A percentile compares a stretch with the other conserved stretches of the same genome.
phyloP scores from a whole-genome alignment of 345 rosid genomes.

The Diplotaxis tenuifolia region DNA sequence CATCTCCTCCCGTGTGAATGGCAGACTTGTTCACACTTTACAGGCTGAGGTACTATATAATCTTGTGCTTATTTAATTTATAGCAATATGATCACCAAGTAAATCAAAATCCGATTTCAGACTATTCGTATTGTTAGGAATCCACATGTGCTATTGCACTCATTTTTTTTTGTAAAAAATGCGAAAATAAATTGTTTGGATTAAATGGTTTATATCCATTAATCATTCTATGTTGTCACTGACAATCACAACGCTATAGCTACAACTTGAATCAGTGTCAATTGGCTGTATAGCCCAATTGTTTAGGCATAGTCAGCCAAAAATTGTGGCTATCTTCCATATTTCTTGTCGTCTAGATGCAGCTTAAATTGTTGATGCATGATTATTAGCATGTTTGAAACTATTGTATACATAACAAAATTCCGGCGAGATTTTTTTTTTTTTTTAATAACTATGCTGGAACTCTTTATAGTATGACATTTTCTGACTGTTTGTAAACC shows the following conservation, averaged over 20 bases:
- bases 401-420: background rate
- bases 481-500: background rate
- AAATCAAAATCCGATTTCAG: background rate
- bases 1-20: conserved; percentile 17
- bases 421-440: too few relatives aligned
- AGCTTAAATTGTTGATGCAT: background rate
- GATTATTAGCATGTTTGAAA: background rate
- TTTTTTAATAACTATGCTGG: background rate
- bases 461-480: background rate
- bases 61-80: conserved; percentile 8
- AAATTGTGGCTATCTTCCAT: background rate
- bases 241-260: background rate
- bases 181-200: background rate
- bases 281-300: background rate
- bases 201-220: background rate
- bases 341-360: background rate
- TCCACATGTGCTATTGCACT: background rate
- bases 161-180: background rate
- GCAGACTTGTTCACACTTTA: conserved; percentile 25
- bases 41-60: conserved; percentile 30
- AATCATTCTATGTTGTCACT: background rate
- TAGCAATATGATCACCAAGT: background rate
- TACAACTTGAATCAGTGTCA: background rate
- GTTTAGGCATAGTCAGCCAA: background rate
- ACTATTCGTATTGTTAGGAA: background rate